Percentiles rank a stretch among this genome's conserved stretches.
Evolutionary conservation across 345 rosid species (phyloP).

Genomic region (Salix exigua): DNA sequence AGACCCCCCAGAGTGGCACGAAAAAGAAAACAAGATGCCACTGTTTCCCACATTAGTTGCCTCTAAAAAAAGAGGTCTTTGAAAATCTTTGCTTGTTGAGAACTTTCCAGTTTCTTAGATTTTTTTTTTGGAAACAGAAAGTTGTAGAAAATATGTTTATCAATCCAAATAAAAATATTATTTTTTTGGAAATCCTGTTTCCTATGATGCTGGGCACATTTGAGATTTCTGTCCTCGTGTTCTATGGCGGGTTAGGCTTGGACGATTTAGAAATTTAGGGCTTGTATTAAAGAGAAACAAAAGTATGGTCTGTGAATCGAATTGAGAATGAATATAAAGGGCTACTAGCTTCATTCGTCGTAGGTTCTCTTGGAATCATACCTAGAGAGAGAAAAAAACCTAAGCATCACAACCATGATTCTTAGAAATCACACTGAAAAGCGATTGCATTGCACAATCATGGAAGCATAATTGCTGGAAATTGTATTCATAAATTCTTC

Average conservation of each 20-base stretch:
- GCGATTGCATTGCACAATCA: background rate
- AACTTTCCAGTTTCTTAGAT: too few relatives aligned
- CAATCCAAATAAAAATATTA: too few relatives aligned
- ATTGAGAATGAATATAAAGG: too few relatives aligned
- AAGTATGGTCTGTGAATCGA: background rate
- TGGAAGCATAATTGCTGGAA: background rate
- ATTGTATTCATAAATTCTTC: background rate
- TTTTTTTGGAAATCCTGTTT: background rate
- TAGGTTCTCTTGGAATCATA: too few relatives aligned
- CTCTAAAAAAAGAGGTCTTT: background rate
- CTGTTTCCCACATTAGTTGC: background rate
- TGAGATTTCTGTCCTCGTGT: background rate
- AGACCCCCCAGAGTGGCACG: background rate
- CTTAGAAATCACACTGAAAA: background rate
- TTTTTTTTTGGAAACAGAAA: background rate
- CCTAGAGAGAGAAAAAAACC: background rate
- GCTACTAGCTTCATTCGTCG: too few relatives aligned
- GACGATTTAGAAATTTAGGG: background rate
- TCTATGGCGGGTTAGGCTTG: background rate
- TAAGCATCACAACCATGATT: background rate
- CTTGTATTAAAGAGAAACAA: background rate
- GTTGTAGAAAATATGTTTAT: too few relatives aligned
- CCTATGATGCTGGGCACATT: background rate
- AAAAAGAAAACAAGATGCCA: background rate
- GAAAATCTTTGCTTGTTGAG: too few relatives aligned